Evolutionary conservation across 1,284 basidiomycete genomes (phyloP).

Genomic region (Sporisorium scitamineum): DNA sequence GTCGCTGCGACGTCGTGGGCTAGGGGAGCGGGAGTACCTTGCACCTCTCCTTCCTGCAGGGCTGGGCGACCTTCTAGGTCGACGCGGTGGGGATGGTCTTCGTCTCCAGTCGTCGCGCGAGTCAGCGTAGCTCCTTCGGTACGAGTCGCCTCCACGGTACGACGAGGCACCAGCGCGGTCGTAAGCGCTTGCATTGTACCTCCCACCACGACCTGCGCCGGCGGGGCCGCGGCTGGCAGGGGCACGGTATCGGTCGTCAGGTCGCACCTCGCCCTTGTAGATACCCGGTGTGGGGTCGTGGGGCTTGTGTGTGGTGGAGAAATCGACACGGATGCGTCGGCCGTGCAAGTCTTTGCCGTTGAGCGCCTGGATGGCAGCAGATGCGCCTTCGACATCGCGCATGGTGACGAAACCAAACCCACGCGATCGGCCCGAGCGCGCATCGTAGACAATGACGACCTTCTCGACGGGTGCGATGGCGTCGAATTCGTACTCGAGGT

Average conservation of each 20-base stretch:
- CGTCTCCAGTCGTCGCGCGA: constrained; percentile 57
- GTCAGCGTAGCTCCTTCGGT: constrained; percentile 41
- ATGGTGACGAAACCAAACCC: constrained; percentile 98
- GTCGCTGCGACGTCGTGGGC: constrained; percentile 30
- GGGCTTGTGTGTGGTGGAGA: constrained; percentile 89
- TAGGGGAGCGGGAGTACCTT: constrained; percentile 48
- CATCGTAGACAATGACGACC: constrained; percentile 94
- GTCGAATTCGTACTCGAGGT: constrained; percentile 92
- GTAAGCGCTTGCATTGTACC: constrained; percentile 40
- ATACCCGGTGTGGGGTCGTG: constrained; percentile 97
- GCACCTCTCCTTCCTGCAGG: constrained; percentile 21
- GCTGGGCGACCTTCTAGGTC: constrained; percentile 41
- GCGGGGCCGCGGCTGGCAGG: constrained; percentile 10
- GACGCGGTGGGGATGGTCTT: constrained; percentile 41
- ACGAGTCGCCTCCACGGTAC: constrained; percentile 42
- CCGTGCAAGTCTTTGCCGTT: constrained; percentile 97
- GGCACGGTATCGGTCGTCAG: constrained; percentile 54
- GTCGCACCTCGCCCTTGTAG: constrained; percentile 73
- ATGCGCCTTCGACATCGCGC: constrained; percentile 86
- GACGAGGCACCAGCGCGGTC: constrained; percentile 25
- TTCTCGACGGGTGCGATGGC: constrained; percentile 92
- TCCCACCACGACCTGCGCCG: constrained; percentile 15
- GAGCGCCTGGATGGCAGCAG: constrained; percentile 85
- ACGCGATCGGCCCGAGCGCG: constrained; percentile 94
- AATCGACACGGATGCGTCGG: constrained; percentile 94